Conservation (phyloP, 306 rosid species). For the Myrica gale region DNA sequence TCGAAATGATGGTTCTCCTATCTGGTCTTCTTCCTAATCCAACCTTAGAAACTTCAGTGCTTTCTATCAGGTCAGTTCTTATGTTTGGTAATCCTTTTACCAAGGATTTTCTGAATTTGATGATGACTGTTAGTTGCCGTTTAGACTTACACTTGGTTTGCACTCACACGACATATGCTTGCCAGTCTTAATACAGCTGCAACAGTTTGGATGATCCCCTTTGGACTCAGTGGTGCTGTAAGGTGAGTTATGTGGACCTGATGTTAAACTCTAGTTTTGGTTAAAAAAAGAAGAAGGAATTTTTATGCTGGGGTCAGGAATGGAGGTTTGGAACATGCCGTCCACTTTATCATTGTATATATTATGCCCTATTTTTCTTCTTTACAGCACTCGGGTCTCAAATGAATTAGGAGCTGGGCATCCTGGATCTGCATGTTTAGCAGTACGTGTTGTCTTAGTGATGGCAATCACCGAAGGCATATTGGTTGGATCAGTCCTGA, state of each 20-base stretch:
- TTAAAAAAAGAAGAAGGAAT: background rate
- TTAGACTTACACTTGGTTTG: background rate
- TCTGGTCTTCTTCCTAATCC: constrained; percentile 74
- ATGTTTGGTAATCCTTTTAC: background rate
- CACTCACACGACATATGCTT: background rate
- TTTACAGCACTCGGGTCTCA: constrained; percentile 65
- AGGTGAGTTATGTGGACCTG: constrained; percentile 44
- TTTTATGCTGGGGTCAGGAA: background rate
- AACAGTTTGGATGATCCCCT: constrained; percentile 70
- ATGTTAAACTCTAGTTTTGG: background rate
- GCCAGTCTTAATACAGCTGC: constrained; percentile 62
- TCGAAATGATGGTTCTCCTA: constrained; percentile 62
- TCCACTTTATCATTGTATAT: background rate
- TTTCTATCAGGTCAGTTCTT: constrained; percentile 54
- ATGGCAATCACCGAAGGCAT: constrained; percentile 53
- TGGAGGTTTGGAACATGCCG: background rate
- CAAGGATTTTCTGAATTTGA: background rate
- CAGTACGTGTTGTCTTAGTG: constrained; percentile 46
- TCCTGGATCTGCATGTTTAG: constrained; percentile 54
- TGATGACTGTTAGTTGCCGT: background rate
- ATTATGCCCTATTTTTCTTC: constrained; percentile 1
- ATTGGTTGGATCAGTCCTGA: constrained; percentile 40
- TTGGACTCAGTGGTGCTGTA: constrained; percentile 69
- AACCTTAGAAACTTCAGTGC: constrained; percentile 57
- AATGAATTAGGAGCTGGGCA: constrained; percentile 76